Base-by-base conservation (phyloP, 163 green algal genomes). In the Scenedesmus sp. region DNA sequence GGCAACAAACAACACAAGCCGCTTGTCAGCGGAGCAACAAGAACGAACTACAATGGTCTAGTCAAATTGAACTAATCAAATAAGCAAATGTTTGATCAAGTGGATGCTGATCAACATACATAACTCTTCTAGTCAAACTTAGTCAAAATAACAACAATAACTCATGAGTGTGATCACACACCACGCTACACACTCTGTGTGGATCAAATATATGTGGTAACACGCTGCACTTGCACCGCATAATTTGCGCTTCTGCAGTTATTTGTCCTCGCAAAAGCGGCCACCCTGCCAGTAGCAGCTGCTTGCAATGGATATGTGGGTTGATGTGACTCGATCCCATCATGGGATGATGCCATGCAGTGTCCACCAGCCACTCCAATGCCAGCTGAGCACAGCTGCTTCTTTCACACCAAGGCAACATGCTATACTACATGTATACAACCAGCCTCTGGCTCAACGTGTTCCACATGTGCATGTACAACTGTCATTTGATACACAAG, bases 61-160 rank as follows among this genome's bases (percentile, higher is more conserved):
- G 56, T 70, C 56, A 70, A 70, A 4, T 10, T 6, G 51, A n/a
- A 61, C 51, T 61, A 61, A 61, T 61, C 51, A 61, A 61, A 56
- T 7, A 56, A 18, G 46, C 46, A 56, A 68, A 68, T 68, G 18
- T 26, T 16, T 68, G 26, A 16, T 68, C 56, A 68, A 68, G 4
- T 68, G 56, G 56, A 68, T 56, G 46, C 46, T 56, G 46, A 56
- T 56, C n/a, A 72, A 72, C 22, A 10, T 72, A 22, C 59, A 72
- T 35, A 72, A 73, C 3, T 76, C 65, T 76, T 76, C 65, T 76
- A 76, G 65, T 76, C 65, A 76, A 76, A 33, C n/a, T n/a, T n/a
- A 76, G 12, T 40, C n/a, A n/a, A 37, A n/a, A 76, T 30, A 76
- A 76, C 26, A 37, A 40, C 40, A 30, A 76, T 76, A 37, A 40